Percentiles rank a stretch among this genome's conserved stretches.
These are phyloP conservation scores for Tricholomella constricta DNA, from an alignment of 768 basidiomycete species.

Conservation along the genomic window DNA sequence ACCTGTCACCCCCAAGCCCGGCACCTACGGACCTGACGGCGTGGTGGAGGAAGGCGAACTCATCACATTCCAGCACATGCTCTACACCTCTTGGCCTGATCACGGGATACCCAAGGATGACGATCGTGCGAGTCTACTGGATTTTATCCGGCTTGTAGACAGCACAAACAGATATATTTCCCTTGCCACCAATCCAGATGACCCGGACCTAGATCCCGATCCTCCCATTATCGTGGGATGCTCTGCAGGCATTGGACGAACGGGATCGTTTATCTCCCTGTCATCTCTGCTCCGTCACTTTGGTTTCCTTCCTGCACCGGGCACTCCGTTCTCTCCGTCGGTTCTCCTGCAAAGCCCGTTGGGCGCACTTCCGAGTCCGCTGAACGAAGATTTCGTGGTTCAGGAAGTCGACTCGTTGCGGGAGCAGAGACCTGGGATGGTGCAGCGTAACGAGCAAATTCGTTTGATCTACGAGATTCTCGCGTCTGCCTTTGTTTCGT, in stretches of 20 bases:
- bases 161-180: slow-evolving; percentile 52
- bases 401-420: slow-evolving; percentile 77
- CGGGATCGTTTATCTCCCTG: slow-evolving; percentile 83
- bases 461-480: slow-evolving; percentile 66
- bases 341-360: slow-evolving; percentile 52
- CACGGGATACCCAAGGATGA: slow-evolving; percentile 72
- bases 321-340: slow-evolving; percentile 29
- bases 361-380: slow-evolving; percentile 51
- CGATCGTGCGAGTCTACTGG: slow-evolving; percentile 60
- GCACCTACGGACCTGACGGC: slow-evolving; percentile 7
- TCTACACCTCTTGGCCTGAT: slow-evolving; percentile 83
- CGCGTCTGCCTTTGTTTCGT: slow-evolving; percentile 23
- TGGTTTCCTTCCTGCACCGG: slow-evolving; percentile 44
- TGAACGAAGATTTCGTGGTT: slow-evolving; percentile 58
- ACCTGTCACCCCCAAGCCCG: slow-evolving; percentile 28
- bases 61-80: slow-evolving; percentile 65
- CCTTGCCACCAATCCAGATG: slow-evolving; percentile 25
- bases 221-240: slow-evolving; percentile 85
- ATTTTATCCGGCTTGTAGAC: slow-evolving; percentile 68
- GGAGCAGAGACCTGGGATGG: slow-evolving; percentile 84
- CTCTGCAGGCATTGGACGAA: slow-evolving; percentile 86
- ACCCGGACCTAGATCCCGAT: slow-evolving; percentile 46
- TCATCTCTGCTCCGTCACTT: slow-evolving; percentile 73
- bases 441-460: slow-evolving; percentile 69
- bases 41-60: slow-evolving; percentile 29